phyloP scores from a whole-genome alignment of 139 green algal species.

The Dunaliella primolecta region DNA sequence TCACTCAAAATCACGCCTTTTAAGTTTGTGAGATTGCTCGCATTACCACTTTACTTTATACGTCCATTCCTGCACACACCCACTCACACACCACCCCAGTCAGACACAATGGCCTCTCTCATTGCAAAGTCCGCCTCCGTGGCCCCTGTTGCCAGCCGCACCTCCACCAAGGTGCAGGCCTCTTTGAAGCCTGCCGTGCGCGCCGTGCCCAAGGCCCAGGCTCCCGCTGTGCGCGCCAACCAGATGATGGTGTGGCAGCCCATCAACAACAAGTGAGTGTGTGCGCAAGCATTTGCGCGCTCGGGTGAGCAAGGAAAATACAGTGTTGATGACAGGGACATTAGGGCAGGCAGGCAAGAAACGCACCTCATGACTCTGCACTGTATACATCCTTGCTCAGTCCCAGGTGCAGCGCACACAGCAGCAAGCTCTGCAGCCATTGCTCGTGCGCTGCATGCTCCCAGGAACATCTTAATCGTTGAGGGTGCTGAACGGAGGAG shows the following conservation, averaged over 20 bases:
- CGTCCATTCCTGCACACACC: background rate
- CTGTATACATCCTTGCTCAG: background rate
- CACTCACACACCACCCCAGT: background rate
- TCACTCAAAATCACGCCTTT: background rate
- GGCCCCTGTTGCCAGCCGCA: conserved; percentile 5
- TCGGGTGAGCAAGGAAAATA: no score
- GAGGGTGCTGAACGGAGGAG: no score
- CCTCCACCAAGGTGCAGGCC: conserved; percentile 10
- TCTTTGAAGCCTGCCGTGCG: conserved; percentile 30
- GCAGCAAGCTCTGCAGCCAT: background rate
- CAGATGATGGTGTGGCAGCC: conserved; percentile 76
- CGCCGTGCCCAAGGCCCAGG: conserved; percentile 35
- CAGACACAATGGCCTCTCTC: conserved; percentile 30
- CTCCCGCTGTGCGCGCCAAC: conserved; percentile 51
- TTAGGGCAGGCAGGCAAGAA: background rate
- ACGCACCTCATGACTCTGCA: background rate
- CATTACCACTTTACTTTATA: background rate
- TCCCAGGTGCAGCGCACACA: background rate
- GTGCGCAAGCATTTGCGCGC: background rate
- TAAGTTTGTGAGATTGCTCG: background rate
- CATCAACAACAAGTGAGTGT: conserved; percentile 75
- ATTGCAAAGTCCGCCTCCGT: conserved; percentile 18
- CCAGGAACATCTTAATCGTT: no score
- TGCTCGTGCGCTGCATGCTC: background rate
- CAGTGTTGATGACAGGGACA: background rate